Base-by-base conservation (phyloP, 73 alveolate genomes). In the Loxodes magnus region DNA sequence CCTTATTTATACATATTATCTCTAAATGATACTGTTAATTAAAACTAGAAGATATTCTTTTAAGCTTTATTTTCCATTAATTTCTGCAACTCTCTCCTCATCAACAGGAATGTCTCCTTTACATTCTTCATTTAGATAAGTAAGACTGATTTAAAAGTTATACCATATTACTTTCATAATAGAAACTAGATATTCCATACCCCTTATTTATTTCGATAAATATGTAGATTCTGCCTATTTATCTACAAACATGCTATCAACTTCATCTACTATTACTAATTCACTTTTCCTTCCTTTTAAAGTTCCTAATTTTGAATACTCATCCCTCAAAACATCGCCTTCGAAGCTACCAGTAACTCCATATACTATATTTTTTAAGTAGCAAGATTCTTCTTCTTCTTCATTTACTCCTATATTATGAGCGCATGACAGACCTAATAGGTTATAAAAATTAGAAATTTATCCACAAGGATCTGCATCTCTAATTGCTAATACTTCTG, bases 401-500 rank as follows among this genome's bases (percentile, higher is more conserved):
- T 44, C 50, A 21, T 43, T 36, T 7, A 21, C 28, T 39, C 28
- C 62, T 16, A 20, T 25, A 43, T 48, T 77, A 16, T 43, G 19
- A 2, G 51, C 64, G 16, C 68, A 68, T 5, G 75, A 15, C 2
- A 80, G 54, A 2, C 51, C 86, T 14, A 82, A 72, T 22, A 56
- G 26, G 7, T 62, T 30, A 17, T 67, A 78, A 4, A 63, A 27
- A 39, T 36, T 38, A 44, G 31, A 9, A 5, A 73, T 28, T 16
- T 49, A 58, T 28, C n/a, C n/a, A n/a, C n/a, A n/a, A n/a, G n/a
- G n/a, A n/a, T 71, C 55, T 38, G 85, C 42, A 56, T 82, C 95
- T 56, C 92, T 72, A 60, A 66, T 67, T 10, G 95, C 92, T 9
- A 79, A 50, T 1, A 60, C 69, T 4, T 60, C 31, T 25, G 91